These are phyloP conservation scores for Oryza meyeriana DNA, from an alignment of 176 grass and related monocot species.

Conservation along the genomic window DNA sequence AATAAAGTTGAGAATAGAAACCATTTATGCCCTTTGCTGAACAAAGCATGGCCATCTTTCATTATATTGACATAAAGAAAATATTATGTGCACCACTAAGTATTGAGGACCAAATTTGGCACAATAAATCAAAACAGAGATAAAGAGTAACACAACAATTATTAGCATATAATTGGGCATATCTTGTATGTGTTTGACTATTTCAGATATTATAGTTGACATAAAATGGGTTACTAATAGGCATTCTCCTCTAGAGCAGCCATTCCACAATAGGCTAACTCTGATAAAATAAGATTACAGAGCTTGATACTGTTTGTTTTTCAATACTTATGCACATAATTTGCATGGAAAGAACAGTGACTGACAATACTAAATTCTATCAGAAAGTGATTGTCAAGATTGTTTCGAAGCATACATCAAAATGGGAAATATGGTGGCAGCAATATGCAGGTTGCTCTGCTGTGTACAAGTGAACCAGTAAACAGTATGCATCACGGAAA, in stretches of 20 bases:
- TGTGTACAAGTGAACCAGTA: slow-evolving; percentile 67
- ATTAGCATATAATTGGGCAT: background rate
- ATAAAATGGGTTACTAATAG: background rate
- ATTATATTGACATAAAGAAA: background rate
- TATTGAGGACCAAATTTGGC: background rate
- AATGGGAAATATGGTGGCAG: slow-evolving; percentile 40
- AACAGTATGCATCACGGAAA: slow-evolving; percentile 55
- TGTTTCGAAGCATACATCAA: background rate
- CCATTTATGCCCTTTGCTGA: background rate
- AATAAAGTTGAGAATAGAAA: background rate
- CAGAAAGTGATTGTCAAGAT: background rate
- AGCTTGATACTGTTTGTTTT: background rate
- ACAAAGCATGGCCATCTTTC: background rate
- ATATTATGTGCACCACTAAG: background rate
- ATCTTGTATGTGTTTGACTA: background rate
- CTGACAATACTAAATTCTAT: background rate
- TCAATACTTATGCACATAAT: background rate
- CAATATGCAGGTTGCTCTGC: slow-evolving; percentile 45
- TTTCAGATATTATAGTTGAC: background rate
- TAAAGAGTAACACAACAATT: background rate
- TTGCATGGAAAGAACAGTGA: background rate
- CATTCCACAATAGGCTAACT: background rate
- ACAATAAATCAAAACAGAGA: background rate
- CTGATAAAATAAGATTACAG: background rate
- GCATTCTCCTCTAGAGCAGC: too few relatives aligned